Conservation (phyloP, 2,329 filamentous ascomycete genomes). For the Lachnellula cervina region DNA sequence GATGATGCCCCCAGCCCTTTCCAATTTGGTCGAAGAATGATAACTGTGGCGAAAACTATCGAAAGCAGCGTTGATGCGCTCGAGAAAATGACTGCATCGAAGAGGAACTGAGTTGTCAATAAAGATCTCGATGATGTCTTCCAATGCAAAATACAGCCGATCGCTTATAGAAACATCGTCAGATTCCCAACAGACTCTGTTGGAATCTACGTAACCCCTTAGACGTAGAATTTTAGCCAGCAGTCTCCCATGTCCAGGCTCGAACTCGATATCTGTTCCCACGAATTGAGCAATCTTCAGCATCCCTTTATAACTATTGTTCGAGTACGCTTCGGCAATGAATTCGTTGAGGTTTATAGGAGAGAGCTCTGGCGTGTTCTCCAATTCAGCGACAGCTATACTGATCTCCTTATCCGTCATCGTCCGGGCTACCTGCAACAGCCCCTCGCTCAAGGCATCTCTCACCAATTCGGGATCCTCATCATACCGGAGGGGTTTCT, state of each 20-base stretch:
- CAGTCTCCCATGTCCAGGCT: background rate
- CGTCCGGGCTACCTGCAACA: conserved; percentile 1
- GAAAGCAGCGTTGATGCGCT: background rate
- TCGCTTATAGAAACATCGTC: background rate
- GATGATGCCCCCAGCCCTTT: background rate
- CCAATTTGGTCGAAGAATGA: background rate
- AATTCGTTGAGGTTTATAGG: background rate
- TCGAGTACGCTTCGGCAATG: background rate
- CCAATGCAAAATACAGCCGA: background rate
- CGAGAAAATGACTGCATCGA: background rate
- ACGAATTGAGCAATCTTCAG: background rate
- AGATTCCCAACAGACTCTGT: background rate
- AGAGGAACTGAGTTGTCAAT: conserved; percentile 1
- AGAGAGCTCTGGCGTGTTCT: background rate
- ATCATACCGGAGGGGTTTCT: background rate
- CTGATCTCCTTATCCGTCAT: conserved; percentile 3
- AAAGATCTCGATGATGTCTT: conserved; percentile 1
- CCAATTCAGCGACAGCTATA: background rate
- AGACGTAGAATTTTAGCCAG: conserved; percentile 7
- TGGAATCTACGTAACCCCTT: background rate
- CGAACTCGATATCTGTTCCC: background rate
- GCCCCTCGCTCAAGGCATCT: background rate
- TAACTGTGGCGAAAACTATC: background rate
- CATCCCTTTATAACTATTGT: background rate
- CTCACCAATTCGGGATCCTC: background rate